Conservation (phyloP, 768 basidiomycete species). For the Hydnomerulius pinastri region DNA sequence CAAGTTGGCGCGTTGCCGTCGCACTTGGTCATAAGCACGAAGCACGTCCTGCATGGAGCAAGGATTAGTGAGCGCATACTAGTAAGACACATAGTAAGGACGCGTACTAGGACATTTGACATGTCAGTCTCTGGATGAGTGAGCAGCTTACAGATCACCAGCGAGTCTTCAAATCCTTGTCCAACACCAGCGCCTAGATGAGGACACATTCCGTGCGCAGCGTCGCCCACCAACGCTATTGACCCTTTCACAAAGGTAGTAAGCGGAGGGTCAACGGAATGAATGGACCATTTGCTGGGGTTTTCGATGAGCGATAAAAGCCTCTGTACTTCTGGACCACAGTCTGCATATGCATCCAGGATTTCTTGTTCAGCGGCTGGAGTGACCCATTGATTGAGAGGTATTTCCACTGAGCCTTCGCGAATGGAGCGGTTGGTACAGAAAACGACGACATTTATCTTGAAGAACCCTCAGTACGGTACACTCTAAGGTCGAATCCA, state of each 20-base stretch:
- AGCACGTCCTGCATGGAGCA: slow-evolving; percentile 43
- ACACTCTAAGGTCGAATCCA: background rate
- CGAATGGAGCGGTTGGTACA: slow-evolving; percentile 33
- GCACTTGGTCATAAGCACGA: slow-evolving; percentile 44
- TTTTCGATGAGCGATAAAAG: slow-evolving; percentile 45
- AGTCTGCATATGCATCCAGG: slow-evolving; percentile 43
- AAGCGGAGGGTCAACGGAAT: slow-evolving; percentile 48
- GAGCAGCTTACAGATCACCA: slow-evolving; percentile 48
- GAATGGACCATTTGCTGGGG: slow-evolving; percentile 55
- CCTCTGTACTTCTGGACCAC: slow-evolving; percentile 45
- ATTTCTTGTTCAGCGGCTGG: slow-evolving; percentile 44
- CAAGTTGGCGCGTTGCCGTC: slow-evolving; percentile 50
- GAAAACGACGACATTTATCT: slow-evolving; percentile 53
- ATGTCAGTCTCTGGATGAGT: slow-evolving; percentile 40
- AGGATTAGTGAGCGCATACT: background rate
- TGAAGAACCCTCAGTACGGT: background rate
- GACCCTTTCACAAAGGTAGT: slow-evolving; percentile 43
- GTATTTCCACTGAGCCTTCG: slow-evolving; percentile 28
- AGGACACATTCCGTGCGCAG: slow-evolving; percentile 61
- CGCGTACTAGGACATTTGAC: slow-evolving; percentile 43
- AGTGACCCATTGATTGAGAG: slow-evolving; percentile 43
- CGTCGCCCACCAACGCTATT: slow-evolving; percentile 56
- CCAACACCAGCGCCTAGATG: slow-evolving; percentile 61
- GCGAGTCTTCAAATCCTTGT: slow-evolving; percentile 60
- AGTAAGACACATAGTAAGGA: background rate